Evolutionary conservation across 441 rosid species (phyloP).

Genomic region (Populus hybrid): DNA sequence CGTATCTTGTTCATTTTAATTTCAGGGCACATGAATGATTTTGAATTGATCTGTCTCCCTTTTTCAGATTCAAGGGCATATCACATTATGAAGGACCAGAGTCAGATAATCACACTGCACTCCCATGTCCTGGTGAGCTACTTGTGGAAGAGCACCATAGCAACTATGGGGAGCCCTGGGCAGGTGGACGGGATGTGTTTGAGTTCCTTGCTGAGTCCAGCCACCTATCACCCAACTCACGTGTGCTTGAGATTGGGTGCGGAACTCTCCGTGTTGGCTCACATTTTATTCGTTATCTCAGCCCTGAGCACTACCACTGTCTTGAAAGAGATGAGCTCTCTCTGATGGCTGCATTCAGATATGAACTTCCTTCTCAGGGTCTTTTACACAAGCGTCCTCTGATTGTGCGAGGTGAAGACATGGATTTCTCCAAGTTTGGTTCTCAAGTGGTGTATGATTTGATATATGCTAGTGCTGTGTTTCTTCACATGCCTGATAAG

Average conservation of each 20-base stretch:
- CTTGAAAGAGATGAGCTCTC: slow-evolving; percentile 95
- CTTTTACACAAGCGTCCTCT: slow-evolving; percentile 76
- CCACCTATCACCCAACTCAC: slow-evolving; percentile 52
- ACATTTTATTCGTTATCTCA: slow-evolving; percentile 80
- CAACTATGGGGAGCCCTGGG: slow-evolving; percentile 99
- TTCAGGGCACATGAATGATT: not conserved
- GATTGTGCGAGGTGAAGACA: slow-evolving; percentile 79
- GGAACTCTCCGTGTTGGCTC: slow-evolving; percentile 94
- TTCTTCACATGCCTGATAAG: slow-evolving; percentile 92
- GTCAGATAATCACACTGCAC: slow-evolving; percentile 66
- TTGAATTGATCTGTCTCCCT: not conserved
- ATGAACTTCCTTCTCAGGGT: slow-evolving; percentile 97
- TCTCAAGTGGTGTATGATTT: slow-evolving; percentile 55
- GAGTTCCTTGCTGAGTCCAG: slow-evolving; percentile 80
- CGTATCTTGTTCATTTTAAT: not conserved
- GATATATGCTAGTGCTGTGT: slow-evolving; percentile 98
- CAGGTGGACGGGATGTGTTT: slow-evolving; percentile 90
- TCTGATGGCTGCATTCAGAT: slow-evolving; percentile 85
- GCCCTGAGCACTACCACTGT: slow-evolving; percentile 63
- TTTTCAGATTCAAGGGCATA: slow-evolving; percentile 82
- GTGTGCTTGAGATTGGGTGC: slow-evolving; percentile 86
- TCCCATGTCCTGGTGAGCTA: slow-evolving; percentile 93
- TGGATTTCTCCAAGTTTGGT: slow-evolving; percentile 81
- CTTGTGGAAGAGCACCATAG: slow-evolving; percentile 98
- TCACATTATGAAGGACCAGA: slow-evolving; percentile 80